Percentiles rank a stretch among this genome's conserved stretches.
Conservation (phyloP, 345 rosid genomes). For the Tarenaya hassleriana region DNA sequence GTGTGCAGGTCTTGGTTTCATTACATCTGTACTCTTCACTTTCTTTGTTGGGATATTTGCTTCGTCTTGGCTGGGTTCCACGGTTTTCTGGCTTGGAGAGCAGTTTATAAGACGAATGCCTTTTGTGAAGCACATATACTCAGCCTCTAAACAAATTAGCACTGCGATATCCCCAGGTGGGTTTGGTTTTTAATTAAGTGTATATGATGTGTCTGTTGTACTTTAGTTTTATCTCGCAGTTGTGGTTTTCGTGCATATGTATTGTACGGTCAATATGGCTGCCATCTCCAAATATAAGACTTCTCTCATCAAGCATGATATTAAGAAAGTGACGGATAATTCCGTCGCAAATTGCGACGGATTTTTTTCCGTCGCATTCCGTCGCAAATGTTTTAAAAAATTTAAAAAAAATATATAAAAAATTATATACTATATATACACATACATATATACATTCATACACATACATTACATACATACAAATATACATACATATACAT, state of each 20-base stretch:
- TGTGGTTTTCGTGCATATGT: no score
- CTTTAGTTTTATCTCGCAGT: neutral
- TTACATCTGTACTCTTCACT: conserved; percentile 67
- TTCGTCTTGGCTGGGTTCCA: conserved; percentile 80
- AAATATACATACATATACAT: no score
- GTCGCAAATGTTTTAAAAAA: no score
- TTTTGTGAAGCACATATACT: conserved; percentile 65
- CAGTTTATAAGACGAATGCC: conserved; percentile 84
- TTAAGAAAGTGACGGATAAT: no score
- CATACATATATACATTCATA: no score
- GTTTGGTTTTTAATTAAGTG: neutral
- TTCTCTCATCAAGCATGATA: neutral
- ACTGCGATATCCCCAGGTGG: conserved; percentile 82
- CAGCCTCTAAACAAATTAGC: conserved; percentile 84
- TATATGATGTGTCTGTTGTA: neutral
- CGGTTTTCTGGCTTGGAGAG: conserved; percentile 73
- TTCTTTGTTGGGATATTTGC: conserved; percentile 74
- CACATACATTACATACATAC: no score
- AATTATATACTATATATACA: no score
- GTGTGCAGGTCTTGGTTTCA: conserved; percentile 75
- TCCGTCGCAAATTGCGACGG: no score
- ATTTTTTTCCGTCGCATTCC: no score
- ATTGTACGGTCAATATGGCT: neutral
- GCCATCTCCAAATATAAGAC: neutral
- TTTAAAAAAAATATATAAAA: no score